Conservation (phyloP, 2,329 filamentous ascomycete genomes). For the Coleophoma eucalyptorum region DNA sequence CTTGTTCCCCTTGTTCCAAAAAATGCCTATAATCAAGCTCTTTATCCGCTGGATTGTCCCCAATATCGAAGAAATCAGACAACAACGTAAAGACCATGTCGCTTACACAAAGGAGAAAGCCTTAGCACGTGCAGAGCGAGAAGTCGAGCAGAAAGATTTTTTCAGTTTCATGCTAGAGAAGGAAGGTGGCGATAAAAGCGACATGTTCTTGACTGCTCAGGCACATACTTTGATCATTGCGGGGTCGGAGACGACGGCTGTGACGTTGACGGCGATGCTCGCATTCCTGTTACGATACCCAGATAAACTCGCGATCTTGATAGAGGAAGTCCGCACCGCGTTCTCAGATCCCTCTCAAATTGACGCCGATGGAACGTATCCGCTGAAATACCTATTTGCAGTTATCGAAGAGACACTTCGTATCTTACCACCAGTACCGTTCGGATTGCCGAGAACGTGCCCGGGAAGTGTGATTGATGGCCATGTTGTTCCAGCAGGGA, state of each 20-base stretch:
- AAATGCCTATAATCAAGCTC: neutral
- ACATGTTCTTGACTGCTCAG: neutral
- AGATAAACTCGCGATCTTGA: conserved; percentile 16
- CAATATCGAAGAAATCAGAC: neutral
- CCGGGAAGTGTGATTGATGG: conserved; percentile 7
- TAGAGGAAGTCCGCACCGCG: conserved; percentile 25
- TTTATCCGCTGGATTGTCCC: neutral
- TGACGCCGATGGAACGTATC: conserved; percentile 20
- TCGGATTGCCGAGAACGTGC: conserved; percentile 1
- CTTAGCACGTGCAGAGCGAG: neutral
- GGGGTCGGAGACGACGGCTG: conserved; percentile 28
- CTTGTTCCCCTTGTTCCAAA: neutral
- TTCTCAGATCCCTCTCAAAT: conserved; percentile 27
- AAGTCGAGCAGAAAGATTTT: neutral
- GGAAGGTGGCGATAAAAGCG: neutral
- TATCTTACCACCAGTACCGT: conserved; percentile 28
- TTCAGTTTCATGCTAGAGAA: neutral
- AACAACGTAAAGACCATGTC: neutral
- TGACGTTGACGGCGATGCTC: conserved; percentile 16
- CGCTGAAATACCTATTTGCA: conserved; percentile 29
- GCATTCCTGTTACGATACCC: conserved; percentile 4
- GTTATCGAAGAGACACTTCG: conserved; percentile 31
- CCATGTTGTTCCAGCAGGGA: conserved; percentile 5
- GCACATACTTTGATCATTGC: conserved; percentile 10
- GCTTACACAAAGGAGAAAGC: neutral